These are phyloP conservation scores for Termitomyces heimii DNA, from an alignment of 768 basidiomycete genomes.

Conservation along the genomic window DNA sequence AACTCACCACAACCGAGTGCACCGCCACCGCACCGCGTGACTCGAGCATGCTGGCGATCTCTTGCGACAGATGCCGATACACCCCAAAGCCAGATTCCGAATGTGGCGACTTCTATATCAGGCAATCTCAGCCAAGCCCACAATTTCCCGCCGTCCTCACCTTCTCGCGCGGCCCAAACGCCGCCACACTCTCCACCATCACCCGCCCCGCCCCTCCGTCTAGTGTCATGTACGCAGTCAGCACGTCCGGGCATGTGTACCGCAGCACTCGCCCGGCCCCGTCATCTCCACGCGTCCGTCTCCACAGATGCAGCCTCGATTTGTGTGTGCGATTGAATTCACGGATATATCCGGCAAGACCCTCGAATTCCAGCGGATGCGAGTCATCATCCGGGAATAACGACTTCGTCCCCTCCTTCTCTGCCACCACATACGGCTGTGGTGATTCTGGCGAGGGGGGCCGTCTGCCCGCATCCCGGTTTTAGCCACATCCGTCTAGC, in stretches of 20 bases:
- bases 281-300: constrained; percentile 22
- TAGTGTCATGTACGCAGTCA: constrained; percentile 58
- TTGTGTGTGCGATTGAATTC: constrained; percentile 45
- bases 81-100: constrained; percentile 63
- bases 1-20: constrained; percentile 43
- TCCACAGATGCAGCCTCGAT: constrained; percentile 53
- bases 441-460: constrained; percentile 56
- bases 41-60: constrained; percentile 56
- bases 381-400: constrained; percentile 40
- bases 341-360: constrained; percentile 48
- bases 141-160: constrained; percentile 25
- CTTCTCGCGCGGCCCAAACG: constrained; percentile 70
- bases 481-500: constrained; percentile 5
- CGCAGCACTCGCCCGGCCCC: constrained; percentile 40
- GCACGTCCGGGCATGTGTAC: constrained; percentile 57
- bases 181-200: constrained; percentile 56
- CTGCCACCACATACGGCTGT: constrained; percentile 45
- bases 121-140: not conserved
- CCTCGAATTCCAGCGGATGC: constrained; percentile 35
- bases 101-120: constrained; percentile 56
- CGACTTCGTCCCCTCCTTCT: constrained; percentile 26
- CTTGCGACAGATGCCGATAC: constrained; percentile 61
- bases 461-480: constrained; percentile 26
- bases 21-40: constrained; percentile 47
- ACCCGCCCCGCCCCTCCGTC: constrained; percentile 30